Conservation (phyloP, 805 yeast genomes). For the Kodamaea sagamina region DNA sequence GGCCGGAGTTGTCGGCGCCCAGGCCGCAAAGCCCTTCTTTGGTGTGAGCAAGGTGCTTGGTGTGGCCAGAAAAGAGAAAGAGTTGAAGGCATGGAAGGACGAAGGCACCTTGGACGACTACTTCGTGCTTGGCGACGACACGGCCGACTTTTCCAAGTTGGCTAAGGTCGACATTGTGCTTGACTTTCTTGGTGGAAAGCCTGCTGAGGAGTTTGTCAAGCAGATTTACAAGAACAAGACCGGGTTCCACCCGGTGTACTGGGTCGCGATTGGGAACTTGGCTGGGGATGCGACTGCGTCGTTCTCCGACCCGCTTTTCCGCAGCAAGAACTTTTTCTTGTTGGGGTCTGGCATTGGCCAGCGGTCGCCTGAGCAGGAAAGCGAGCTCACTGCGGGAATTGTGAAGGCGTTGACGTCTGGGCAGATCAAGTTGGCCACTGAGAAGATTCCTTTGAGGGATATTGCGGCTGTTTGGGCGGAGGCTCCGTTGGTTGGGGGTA, state of each 20-base stretch:
- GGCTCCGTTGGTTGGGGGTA: constrained; percentile 11
- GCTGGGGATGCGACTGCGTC: constrained; percentile 11
- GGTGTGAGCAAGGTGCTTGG: constrained; percentile 15
- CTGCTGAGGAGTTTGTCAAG: constrained; percentile 7
- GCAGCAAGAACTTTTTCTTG: constrained; percentile 13
- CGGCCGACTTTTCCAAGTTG: constrained; percentile 1
- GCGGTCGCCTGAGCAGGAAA: not conserved
- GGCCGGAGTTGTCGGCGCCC: constrained; percentile 14
- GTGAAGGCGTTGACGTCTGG: constrained; percentile 11
- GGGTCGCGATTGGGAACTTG: constrained; percentile 15
- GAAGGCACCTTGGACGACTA: constrained; percentile 11
- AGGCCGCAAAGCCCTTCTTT: constrained; percentile 11
- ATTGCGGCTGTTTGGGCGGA: constrained; percentile 13
- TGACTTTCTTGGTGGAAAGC: constrained; percentile 14
- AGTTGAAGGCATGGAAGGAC: constrained; percentile 5
- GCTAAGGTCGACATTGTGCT: constrained; percentile 15
- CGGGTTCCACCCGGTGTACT: constrained; percentile 9
- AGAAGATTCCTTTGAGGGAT: constrained; percentile 10
- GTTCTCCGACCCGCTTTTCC: constrained; percentile 11
- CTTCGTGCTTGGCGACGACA: constrained; percentile 6
- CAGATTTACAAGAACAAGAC: constrained; percentile 2
- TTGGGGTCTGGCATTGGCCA: constrained; percentile 18
- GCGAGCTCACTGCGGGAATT: not conserved
- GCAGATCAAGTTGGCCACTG: constrained; percentile 1
- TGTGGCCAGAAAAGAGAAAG: constrained; percentile 9